These are phyloP conservation scores for Pseudocercospora fuligena DNA, from an alignment of 2,329 filamentous ascomycete genomes.

Conservation along the genomic window DNA sequence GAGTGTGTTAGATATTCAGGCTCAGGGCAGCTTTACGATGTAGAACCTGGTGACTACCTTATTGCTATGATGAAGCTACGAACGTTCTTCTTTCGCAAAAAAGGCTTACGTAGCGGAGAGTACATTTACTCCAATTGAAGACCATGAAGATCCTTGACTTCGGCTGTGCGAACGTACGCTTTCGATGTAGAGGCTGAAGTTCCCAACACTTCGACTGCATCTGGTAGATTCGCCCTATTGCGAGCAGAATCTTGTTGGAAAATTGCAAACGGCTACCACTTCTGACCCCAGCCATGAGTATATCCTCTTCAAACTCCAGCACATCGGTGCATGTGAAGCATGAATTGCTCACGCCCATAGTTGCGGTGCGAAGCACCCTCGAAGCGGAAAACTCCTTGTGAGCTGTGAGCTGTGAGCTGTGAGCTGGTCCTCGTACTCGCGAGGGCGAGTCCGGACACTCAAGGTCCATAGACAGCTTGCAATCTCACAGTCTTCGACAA, in stretches of 20 bases:
- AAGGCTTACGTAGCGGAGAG: background rate
- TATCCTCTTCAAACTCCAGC: background rate
- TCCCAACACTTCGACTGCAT: background rate
- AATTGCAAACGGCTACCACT: background rate
- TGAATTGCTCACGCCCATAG: background rate
- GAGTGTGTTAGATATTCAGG: constrained; percentile 24
- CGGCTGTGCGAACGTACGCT: background rate
- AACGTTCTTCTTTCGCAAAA: background rate
- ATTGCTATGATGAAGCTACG: background rate
- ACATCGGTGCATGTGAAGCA: background rate
- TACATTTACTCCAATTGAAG: no score
- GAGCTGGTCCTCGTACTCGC: background rate
- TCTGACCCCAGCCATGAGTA: background rate
- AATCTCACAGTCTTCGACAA: no score
- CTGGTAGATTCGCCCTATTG: background rate
- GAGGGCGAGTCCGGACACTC: no score
- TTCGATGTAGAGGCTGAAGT: background rate
- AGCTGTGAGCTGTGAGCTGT: background rate
- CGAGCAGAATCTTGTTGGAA: background rate
- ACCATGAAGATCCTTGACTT: background rate
- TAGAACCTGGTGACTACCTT: background rate
- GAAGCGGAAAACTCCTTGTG: background rate
- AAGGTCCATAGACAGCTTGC: no score
- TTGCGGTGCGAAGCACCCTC: background rate
- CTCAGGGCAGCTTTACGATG: background rate